Evolutionary conservation across 2,329 filamentous ascomycete genomes (phyloP).

Genomic region (Calonectria pseudoreteaudii): DNA sequence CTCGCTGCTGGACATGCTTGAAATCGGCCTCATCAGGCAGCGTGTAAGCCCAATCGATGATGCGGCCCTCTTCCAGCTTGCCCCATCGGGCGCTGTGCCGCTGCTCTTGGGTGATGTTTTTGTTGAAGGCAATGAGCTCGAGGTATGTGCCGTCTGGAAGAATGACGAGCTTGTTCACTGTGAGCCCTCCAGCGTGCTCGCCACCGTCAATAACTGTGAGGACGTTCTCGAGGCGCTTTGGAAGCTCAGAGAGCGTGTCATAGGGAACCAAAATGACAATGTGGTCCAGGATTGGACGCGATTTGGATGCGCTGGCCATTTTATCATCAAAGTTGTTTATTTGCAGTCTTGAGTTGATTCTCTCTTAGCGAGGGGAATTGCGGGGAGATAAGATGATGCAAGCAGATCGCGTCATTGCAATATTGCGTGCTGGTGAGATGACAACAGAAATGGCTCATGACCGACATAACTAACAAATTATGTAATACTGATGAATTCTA

Average conservation of each 20-base stretch:
- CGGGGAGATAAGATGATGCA: background rate
- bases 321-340: background rate
- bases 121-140: slow-evolving; percentile 73
- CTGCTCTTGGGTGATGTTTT: slow-evolving; percentile 52
- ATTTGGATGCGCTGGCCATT: slow-evolving; percentile 24
- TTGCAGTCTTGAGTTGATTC: slow-evolving; percentile 6
- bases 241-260: slow-evolving; percentile 58
- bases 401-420: slow-evolving; percentile 18
- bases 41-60: slow-evolving; percentile 73
- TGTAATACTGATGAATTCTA: background rate
- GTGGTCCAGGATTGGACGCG: slow-evolving; percentile 65
- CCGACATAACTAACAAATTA: background rate
- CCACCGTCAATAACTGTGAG: slow-evolving; percentile 73
- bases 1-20: slow-evolving; percentile 49
- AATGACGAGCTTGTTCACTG: slow-evolving; percentile 71
- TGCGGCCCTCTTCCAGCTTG: slow-evolving; percentile 56
- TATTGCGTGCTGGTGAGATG: slow-evolving; percentile 18
- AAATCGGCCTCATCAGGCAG: slow-evolving; percentile 52
- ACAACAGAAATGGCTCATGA: background rate
- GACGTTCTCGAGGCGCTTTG: slow-evolving; percentile 61
- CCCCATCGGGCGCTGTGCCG: slow-evolving; percentile 70
- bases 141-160: slow-evolving; percentile 74
- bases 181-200: slow-evolving; percentile 69
- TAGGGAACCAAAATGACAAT: slow-evolving; percentile 72
- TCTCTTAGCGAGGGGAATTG: slow-evolving; percentile 7